Evolutionary conservation across 495 filamentous ascomycete species (phyloP), one percentile per base, ranked within the genome.

Genomic region (Filosporella fistucella): DNA sequence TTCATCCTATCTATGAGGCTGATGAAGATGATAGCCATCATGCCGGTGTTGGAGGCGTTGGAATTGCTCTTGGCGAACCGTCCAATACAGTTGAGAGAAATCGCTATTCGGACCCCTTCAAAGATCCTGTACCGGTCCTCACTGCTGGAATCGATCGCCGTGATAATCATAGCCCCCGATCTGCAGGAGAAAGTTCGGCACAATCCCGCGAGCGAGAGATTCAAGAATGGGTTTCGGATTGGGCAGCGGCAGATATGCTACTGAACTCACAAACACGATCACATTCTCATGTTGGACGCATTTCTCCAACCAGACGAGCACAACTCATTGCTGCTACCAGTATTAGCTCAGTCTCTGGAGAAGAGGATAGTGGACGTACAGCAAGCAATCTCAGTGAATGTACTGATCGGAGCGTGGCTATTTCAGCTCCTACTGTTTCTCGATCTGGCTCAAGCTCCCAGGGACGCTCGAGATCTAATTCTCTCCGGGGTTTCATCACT

Each of bases 21-120:
- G 81, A 86, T 42, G 89, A 95, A 32, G 87, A 90, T 41, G 80
- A 78, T 24, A 61, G 71, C 9, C 62, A 16, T 72, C n/a, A 14
- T 36, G 17, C 34, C 12, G 29, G 28, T 24, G 13, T 10, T 26
- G 65, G 61, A 18, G 4, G 47, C 47, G 44, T 60, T 47, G 44
- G 56, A 43, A 42, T 63, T 56, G 51, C 58, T 35, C 23, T 54
- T 57, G 62, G 39, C 50, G 62, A 25, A 29, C 46, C 21, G 23
- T 49, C 54, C 24, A 8, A 21, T 5, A n/a, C 42, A 20, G 36
- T 24, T n/a, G 10, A 61, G 30, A 20, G 51, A 42, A 35, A 61
- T 38, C 51, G 45, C 30, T 30, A 54, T 23, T 52, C 47, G 2
- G 64, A 71, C 48, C 61, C 61, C 5, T 68, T 66, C 48, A 42